phyloP scores from a whole-genome alignment of 2,329 filamentous ascomycete genomes.

The Sarocladium strictum region DNA sequence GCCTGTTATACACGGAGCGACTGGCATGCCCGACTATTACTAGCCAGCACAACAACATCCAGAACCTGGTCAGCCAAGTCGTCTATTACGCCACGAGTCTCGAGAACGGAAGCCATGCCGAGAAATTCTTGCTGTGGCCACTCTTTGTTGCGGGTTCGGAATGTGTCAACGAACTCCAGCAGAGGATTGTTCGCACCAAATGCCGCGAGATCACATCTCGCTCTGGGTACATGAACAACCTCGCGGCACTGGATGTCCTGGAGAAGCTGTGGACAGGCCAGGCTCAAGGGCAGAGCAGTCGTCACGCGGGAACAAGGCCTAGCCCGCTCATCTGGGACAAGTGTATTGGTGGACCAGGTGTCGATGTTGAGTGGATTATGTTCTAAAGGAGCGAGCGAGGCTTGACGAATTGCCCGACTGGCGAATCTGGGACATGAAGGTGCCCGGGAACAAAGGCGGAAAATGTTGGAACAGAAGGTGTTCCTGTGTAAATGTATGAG shows the following conservation, averaged over 20 bases:
- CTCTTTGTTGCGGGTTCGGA: constrained; percentile 87
- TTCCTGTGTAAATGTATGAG: constrained; percentile 6
- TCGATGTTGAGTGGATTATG: constrained; percentile 63
- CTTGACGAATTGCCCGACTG: too few species aligned
- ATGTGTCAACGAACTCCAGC: constrained; percentile 75
- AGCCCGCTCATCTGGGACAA: constrained; percentile 54
- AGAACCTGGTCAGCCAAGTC: constrained; percentile 74
- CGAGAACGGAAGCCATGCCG: constrained; percentile 62
- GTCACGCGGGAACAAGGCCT: constrained; percentile 22
- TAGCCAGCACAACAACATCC: constrained; percentile 70
- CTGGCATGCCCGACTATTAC: constrained; percentile 71
- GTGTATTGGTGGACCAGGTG: constrained; percentile 49
- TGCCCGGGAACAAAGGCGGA: too few species aligned
- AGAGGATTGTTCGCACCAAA: constrained; percentile 70
- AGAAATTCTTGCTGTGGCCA: constrained; percentile 92
- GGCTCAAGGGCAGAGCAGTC: constrained; percentile 30
- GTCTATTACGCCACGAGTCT: constrained; percentile 79
- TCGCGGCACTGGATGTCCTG: constrained; percentile 76
- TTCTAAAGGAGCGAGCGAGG: constrained; percentile 35
- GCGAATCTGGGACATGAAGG: too few species aligned
- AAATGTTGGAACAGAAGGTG: background rate
- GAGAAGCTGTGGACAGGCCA: constrained; percentile 75
- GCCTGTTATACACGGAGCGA: constrained; percentile 83
- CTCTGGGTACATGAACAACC: constrained; percentile 90
- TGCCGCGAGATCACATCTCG: constrained; percentile 83